Base-by-base conservation (phyloP, 352 stramenopile genomes). In the Phytophthora ramorum region DNA sequence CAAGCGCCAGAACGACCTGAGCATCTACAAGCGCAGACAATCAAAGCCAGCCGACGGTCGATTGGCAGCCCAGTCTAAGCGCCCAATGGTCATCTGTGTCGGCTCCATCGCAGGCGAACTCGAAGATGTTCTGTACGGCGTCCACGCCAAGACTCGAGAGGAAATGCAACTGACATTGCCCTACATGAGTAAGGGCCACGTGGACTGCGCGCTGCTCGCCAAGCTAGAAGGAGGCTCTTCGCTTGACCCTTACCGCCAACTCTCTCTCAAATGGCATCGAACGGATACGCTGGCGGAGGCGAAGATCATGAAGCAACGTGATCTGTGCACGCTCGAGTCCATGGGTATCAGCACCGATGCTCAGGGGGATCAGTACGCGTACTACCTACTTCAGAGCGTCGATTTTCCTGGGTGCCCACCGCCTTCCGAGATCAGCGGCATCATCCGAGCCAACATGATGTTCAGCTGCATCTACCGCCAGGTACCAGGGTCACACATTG, bases 381-480 rank as follows among this genome's bases (percentile, higher is more conserved):
- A 79, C 62, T 76, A 79, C 14, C 34, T 89, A 17, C 61, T 88
- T 19, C 78, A 86, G 43, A 89, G 79, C 10, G 68, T 91, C 19
- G 76, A 87, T 16, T 64, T 76, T 4, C 50, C 70, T 4, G 73
- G 62, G 0, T 87, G 77, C 20, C 77, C 77, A 5, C 34, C 64
- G 16, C 71, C 80, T 35, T 47, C 63, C 0, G 69, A 83, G 51
- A 71, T 14, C 35, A 68, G 65, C 32, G 56, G 79, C 54, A 59
- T 85, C 8, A 51, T 76, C 28, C 78, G 75, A 17, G 73, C 79
- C 24, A 75, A 77, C 26, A 76, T 83, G 67, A 85, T 81, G 72
- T 54, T 87, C 32, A 87, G 79, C 55, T 84, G 76, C 50, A 89
- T 90, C 51, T 85, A 82, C 44, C 77, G 82, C 0, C 78, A 91